These are phyloP conservation scores for Phoenix roebelenii DNA, from an alignment of 176 grass and related monocot genomes.

Conservation along the genomic window DNA sequence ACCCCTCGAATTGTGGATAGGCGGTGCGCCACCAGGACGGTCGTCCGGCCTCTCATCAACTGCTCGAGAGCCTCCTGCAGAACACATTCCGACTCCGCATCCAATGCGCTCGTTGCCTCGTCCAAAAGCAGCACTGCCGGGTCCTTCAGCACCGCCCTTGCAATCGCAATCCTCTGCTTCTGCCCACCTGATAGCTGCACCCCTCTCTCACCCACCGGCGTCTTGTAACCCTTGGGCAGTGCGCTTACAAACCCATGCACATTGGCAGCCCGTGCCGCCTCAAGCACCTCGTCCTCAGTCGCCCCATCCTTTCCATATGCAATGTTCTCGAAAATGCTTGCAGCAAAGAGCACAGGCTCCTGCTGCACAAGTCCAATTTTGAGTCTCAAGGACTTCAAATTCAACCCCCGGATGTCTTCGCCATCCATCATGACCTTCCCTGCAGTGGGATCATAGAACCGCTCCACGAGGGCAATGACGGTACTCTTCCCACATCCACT, in stretches of 20 bases:
- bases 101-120: conserved; percentile 88
- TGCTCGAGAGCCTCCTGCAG: conserved; percentile 91
- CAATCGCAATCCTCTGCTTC: conserved; percentile 94
- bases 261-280: conserved; percentile 65
- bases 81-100: conserved; percentile 76
- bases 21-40: conserved; percentile 80
- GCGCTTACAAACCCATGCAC: conserved; percentile 75
- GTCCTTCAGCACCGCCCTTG: conserved; percentile 83
- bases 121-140: conserved; percentile 78
- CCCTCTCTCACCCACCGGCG: conserved; percentile 67
- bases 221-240: conserved; percentile 62
- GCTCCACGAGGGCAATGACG: conserved; percentile 69
- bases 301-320: conserved; percentile 79
- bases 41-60: conserved; percentile 91
- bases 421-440: conserved; percentile 82
- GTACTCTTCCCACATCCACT: conserved; percentile 97
- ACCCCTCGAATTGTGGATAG: conserved; percentile 85
- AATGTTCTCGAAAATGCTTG: conserved; percentile 93
- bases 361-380: conserved; percentile 93
- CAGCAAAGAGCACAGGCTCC: conserved; percentile 76
- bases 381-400: conserved; percentile 63
- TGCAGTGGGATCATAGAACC: conserved; percentile 68
- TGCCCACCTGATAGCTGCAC: conserved; percentile 88
- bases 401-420: conserved; percentile 63
- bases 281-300: conserved; percentile 56